Evolutionary conservation across 352 stramenopile species (phyloP).

Genomic region (Blastocystis sp.): DNA sequence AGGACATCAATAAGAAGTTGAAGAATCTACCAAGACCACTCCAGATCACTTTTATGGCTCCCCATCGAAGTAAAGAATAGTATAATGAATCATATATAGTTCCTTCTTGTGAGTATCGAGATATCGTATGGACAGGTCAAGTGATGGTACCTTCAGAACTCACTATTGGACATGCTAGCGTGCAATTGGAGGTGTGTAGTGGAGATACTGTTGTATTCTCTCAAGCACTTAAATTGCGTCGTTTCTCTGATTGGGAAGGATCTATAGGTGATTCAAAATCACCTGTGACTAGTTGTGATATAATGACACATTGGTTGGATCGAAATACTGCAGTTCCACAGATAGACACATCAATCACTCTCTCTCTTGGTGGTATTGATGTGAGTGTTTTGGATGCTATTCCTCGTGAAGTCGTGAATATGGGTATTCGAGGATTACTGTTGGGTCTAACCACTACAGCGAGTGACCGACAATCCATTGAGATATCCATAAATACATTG

Average conservation of each 20-base stretch:
- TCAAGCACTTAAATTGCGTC: neutral
- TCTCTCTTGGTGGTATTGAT: neutral
- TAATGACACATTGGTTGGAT: neutral
- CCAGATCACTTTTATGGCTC: conserved; percentile 28
- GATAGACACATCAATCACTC: neutral
- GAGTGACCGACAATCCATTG: neutral
- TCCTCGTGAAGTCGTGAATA: conserved; percentile 37
- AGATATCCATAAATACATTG: neutral
- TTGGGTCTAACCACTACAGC: neutral
- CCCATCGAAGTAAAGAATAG: conserved; percentile 8
- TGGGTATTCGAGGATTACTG: neutral
- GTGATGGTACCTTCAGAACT: neutral
- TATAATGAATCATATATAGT: neutral
- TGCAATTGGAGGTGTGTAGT: neutral
- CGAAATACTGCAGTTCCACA: neutral
- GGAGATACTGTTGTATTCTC: neutral
- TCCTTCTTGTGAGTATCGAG: neutral
- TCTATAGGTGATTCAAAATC: neutral
- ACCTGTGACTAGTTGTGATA: neutral
- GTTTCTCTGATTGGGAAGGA: neutral
- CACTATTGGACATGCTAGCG: neutral
- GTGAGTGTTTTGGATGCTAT: conserved; percentile 1
- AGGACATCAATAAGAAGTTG: neutral
- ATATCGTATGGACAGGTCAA: neutral
- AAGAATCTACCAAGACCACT: conserved; percentile 20